phyloP scores from a whole-genome alignment of 2,329 filamentous ascomycete species.

The Alternaria longipes region DNA sequence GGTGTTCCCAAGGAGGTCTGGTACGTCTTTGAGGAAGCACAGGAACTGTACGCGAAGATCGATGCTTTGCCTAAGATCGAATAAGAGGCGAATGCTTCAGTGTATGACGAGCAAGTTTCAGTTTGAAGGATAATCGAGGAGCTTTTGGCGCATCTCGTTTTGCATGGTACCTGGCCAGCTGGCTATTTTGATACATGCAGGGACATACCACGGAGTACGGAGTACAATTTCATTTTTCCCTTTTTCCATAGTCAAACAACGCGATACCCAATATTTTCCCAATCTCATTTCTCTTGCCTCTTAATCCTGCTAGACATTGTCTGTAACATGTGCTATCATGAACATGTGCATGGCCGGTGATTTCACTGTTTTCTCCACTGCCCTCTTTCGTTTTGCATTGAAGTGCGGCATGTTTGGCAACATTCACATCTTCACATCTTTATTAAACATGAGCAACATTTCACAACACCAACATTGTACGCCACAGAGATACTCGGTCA shows the following conservation, averaged over 20 bases:
- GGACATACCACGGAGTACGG: background rate
- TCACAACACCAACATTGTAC: background rate
- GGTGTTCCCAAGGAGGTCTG: conserved; percentile 75
- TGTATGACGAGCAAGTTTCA: background rate
- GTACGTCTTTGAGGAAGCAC: conserved; percentile 82
- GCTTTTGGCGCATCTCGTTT: background rate
- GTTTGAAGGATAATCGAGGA: background rate
- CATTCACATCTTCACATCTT: background rate
- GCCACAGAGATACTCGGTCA: background rate
- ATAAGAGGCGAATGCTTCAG: conserved; percentile 3
- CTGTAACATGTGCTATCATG: background rate
- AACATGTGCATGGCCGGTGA: too few species aligned
- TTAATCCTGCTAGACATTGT: background rate
- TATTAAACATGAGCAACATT: background rate
- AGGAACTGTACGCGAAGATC: conserved; percentile 64
- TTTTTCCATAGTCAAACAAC: background rate
- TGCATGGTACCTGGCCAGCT: background rate
- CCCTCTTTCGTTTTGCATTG: background rate
- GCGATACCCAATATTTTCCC: background rate
- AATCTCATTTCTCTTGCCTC: background rate
- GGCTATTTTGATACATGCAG: background rate
- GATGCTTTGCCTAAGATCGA: conserved; percentile 39
- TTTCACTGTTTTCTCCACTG: background rate
- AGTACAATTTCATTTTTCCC: background rate
- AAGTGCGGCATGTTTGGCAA: background rate